Base-by-base conservation (phyloP, 768 basidiomycete species). In the Collybia nuda region DNA sequence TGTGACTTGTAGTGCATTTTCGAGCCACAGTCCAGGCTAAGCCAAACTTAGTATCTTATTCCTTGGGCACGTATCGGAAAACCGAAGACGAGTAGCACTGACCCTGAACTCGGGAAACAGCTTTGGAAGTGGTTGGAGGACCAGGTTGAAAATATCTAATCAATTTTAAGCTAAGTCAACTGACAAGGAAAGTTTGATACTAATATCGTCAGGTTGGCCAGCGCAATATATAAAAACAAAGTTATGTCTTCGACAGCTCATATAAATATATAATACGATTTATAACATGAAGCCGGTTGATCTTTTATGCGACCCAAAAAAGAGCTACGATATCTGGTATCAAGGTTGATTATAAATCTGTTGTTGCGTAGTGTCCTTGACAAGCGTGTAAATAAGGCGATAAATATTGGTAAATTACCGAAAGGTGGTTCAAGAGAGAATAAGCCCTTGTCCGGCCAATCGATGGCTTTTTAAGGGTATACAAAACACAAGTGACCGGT, bases 91-190 rank as follows among this genome's bases (percentile, higher is more conserved):
- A 53, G 56, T 1, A 60, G 66, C 4, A 56, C 61, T 24, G 66
- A 73, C 48, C 53, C 64, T 6, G 56, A 60, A 18, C 58, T 67
- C 11, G 71, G 67, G 6, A 67, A 62, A 47, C 66, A 67, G 24
- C 53, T 76, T 18, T 76, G 74, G 75, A 57, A 61, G 6, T 77
- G 72, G 72, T 52, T 70, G 46, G 75, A 78, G 53, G 73, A 74
- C 45, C 76, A 78, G 52, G 67, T 76, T 2, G 52, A 56, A n/a
- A 48, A 57, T 22, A 26, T 57, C 26, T 59, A 43, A 44, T 18
- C 3, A 28, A 8, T 12, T 29, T 44, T 19, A 8, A 8, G 2
- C 17, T 18, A n/a, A 7, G 5, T 21, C 38, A 21, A n/a, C n/a
- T n/a, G n/a, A n/a, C n/a, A n/a, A n/a, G n/a, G n/a, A n/a, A n/a